Evolutionary conservation across 345 rosid species (phyloP).

Genomic region (Sisymbrium irio): DNA sequence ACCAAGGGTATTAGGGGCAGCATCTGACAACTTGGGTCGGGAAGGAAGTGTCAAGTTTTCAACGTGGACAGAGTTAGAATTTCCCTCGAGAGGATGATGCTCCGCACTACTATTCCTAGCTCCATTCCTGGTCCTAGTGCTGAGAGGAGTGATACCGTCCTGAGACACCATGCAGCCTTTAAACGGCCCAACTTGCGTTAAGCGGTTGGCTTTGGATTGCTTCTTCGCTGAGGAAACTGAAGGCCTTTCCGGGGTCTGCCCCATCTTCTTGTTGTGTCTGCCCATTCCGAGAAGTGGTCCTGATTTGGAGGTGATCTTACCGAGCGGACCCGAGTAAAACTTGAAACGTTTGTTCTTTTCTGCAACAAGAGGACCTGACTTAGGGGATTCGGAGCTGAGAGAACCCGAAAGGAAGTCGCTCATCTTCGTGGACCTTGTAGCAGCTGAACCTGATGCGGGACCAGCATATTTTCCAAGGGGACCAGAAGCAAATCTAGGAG

Average conservation of each 20-base stretch:
- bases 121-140: constrained; percentile 40
- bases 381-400: constrained; percentile 49
- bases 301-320: constrained; percentile 50
- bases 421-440: constrained; percentile 43
- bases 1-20: constrained; percentile 84
- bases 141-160: constrained; percentile 41
- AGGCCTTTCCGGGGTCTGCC: constrained; percentile 49
- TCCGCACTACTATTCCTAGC: constrained; percentile 39
- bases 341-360: constrained; percentile 42
- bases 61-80: constrained; percentile 16
- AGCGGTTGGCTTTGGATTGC: constrained; percentile 45
- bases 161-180: constrained; percentile 63
- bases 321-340: constrained; percentile 70
- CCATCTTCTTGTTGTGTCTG: constrained; percentile 52
- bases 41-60: constrained; percentile 31
- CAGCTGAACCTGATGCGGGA: constrained; percentile 50
- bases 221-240: constrained; percentile 47
- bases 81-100: constrained; percentile 21
- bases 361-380: constrained; percentile 45
- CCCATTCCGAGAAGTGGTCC: constrained; percentile 50
- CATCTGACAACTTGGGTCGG: constrained; percentile 48
- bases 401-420: constrained; percentile 82
- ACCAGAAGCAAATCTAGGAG: constrained; percentile 79
- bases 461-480: constrained; percentile 54
- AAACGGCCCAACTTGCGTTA: constrained; percentile 84